Evolutionary conservation across 2,329 filamentous ascomycete genomes (phyloP).

Genomic region (Ilyonectria robusta): DNA sequence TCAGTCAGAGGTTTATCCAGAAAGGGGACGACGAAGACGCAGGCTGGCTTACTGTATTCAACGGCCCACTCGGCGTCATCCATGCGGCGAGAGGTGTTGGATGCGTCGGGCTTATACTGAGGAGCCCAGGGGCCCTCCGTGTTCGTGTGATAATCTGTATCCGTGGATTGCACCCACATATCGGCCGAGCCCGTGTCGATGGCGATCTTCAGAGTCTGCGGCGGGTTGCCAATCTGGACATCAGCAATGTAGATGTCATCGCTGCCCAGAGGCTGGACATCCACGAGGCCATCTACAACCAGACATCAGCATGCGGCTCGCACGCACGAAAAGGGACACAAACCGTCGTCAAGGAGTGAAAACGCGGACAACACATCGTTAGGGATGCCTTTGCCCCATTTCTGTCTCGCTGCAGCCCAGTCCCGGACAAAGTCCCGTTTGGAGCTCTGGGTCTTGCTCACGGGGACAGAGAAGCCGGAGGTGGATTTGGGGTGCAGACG

Average conservation of each 20-base stretch:
- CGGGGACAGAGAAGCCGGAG: constrained; percentile 50
- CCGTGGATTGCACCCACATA: constrained; percentile 72
- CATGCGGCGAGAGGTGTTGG: constrained; percentile 59
- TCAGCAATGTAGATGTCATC: constrained; percentile 62
- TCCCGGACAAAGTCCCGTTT: constrained; percentile 52
- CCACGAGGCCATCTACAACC: constrained; percentile 50
- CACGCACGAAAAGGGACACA: not conserved
- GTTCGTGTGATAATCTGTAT: constrained; percentile 58
- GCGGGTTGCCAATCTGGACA: constrained; percentile 62
- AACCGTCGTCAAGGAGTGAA: constrained; percentile 50
- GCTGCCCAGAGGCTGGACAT: constrained; percentile 55
- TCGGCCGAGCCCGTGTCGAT: constrained; percentile 70
- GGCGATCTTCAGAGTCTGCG: constrained; percentile 63
- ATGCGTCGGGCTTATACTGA: constrained; percentile 61
- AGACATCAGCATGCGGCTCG: constrained; percentile 31
- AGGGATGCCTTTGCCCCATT: constrained; percentile 51
- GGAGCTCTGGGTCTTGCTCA: constrained; percentile 37
- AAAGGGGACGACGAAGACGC: constrained; percentile 29
- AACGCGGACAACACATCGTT: constrained; percentile 40
- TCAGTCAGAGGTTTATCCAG: not conserved
- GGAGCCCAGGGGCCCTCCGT: constrained; percentile 54
- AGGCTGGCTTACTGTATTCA: constrained; percentile 60
- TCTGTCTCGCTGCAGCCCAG: constrained; percentile 51
- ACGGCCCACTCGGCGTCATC: constrained; percentile 64
- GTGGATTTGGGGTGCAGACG: not conserved